phyloP scores from a whole-genome alignment of 768 basidiomycete genomes.

The Suillus tomentosus region DNA sequence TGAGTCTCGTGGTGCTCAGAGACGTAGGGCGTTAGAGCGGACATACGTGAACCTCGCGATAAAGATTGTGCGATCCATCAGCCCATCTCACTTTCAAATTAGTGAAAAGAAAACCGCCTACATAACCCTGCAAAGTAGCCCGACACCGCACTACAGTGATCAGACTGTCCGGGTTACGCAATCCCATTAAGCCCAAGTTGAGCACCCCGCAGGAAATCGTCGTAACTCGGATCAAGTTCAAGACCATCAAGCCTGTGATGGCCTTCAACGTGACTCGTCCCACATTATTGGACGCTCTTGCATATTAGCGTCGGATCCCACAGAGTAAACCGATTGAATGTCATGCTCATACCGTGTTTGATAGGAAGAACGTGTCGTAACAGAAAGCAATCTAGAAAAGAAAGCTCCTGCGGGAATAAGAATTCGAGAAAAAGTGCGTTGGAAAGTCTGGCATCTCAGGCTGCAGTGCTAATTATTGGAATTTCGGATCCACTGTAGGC shows the following conservation, averaged over 20 bases:
- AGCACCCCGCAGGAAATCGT: constrained; percentile 35
- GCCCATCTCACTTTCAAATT: background rate
- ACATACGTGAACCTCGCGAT: constrained; percentile 39
- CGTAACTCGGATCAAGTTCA: constrained; percentile 41
- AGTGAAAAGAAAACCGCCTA: constrained; percentile 19
- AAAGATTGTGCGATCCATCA: constrained; percentile 32
- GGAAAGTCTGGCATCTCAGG: too few species aligned
- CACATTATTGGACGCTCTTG: constrained; percentile 50
- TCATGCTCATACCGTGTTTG: constrained; percentile 43
- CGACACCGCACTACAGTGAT: constrained; percentile 38
- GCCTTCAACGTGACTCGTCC: constrained; percentile 52
- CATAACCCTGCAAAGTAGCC: constrained; percentile 45
- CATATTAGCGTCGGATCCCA: constrained; percentile 21
- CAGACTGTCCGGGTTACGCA: constrained; percentile 22
- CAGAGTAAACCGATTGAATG: constrained; percentile 56
- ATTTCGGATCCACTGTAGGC: constrained; percentile 35
- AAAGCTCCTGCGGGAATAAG: too few species aligned
- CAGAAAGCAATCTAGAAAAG: constrained; percentile 28
- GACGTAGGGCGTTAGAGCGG: constrained; percentile 43
- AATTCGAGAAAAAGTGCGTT: too few species aligned
- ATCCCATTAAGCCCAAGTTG: constrained; percentile 47
- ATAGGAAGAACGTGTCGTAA: constrained; percentile 56
- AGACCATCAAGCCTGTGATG: constrained; percentile 40
- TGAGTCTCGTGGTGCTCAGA: constrained; percentile 35
- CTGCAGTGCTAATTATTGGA: background rate